phyloP scores from a whole-genome alignment of 805 yeast genomes.

The Lipomyces sp. region DNA sequence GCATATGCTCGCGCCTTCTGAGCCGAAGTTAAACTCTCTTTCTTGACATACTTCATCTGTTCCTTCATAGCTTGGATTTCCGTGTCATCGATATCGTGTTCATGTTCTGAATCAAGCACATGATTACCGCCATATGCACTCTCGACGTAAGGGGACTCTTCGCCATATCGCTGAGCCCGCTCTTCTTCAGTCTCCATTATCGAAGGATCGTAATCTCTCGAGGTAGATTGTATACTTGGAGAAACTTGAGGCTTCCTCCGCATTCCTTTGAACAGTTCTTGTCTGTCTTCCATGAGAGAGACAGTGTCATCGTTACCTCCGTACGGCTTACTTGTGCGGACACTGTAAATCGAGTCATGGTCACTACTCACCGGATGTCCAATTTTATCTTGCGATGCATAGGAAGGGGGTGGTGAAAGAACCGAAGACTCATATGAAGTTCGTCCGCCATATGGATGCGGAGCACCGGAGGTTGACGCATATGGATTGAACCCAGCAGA shows the following conservation, averaged over 20 bases:
- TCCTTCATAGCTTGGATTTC: conserved; percentile 86
- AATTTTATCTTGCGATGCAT: conserved; percentile 8
- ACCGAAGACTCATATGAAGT: not conserved
- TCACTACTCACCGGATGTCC: not conserved
- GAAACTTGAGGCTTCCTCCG: conserved; percentile 3
- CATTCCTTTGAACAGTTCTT: conserved; percentile 2
- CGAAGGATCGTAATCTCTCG: conserved; percentile 32
- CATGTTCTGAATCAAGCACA: conserved; percentile 15
- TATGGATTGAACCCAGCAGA: not conserved
- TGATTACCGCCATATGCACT: conserved; percentile 15
- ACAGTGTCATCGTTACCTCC: not conserved
- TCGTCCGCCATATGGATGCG: conserved; percentile 5
- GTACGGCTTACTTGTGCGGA: not conserved
- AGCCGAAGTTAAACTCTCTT: conserved; percentile 83
- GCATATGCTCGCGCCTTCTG: conserved; percentile 78
- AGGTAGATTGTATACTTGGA: conserved; percentile 1
- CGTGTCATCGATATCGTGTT: conserved; percentile 64
- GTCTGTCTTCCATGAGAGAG: not conserved
- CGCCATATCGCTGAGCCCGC: conserved; percentile 16
- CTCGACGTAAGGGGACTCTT: conserved; percentile 6
- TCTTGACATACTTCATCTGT: conserved; percentile 80
- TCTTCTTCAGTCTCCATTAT: conserved; percentile 38
- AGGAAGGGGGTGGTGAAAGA: not conserved
- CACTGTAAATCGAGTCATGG: not conserved
- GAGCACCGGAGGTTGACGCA: not conserved